Base-by-base conservation (phyloP, 345 rosid genomes). In the Trapa bicornis region DNA sequence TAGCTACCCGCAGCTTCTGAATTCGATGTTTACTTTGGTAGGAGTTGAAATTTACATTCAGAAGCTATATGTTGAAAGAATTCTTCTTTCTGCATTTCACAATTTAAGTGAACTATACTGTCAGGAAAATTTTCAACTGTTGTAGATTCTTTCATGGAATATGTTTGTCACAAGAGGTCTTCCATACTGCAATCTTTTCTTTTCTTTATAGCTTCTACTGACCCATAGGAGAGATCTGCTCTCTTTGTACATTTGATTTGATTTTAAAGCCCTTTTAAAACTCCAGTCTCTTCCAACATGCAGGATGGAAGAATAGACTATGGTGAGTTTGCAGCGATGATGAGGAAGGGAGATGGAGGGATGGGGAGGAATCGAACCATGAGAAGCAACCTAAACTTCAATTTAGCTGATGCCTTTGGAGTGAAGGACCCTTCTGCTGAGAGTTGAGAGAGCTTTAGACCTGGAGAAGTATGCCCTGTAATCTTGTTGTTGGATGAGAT, bases 291-390 rank as follows among this genome's bases (percentile, higher is more conserved):
- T 4, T 6, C 12, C 32, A 35, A 3, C 37, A 22, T 58, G 61
- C 77, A 93, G 98, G 98, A 93, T 41, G 98, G 97, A 66, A 76
- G 79, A 64, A 93, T 93, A 73, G 97, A 90, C 75, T 93, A 87
- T 45, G 82, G 75, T 8, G 97, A 93, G 82, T 93, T 93, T 71
- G 71, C 89, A 3, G 87, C 96, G 2, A 93, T 90, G 97, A 93
- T 91, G 97, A 90, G 80, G 79, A 80, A 76, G 72, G 83, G 88
- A 5, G 92, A 87, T 48, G 86, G 76, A 64, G 89, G 81, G 41
- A 75, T 81, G 56, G 95, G 91, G 15, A 80, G 85, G 73, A 88
- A 77, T 77, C 81, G 89, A 74, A 85, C 95, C 0, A 85, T 87
- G 97, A 91, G 86, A 81, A 81, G 73, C 75, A 87, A 75, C 76